Percentiles rank a stretch among this genome's conserved stretches.
Conservation (phyloP, 345 rosid species). For the Lepidium sativum region DNA sequence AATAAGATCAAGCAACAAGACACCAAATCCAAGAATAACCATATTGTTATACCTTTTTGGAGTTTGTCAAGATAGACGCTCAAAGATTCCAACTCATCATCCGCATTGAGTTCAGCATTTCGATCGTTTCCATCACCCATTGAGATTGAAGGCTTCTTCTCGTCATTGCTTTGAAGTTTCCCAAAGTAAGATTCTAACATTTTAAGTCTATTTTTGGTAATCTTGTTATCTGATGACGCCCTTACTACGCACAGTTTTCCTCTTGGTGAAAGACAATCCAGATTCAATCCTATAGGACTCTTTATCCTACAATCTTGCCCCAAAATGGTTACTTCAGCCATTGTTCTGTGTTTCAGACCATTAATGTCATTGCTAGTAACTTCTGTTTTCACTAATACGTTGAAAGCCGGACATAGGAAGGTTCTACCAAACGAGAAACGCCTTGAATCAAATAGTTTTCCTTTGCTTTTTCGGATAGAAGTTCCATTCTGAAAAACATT, state of each 20-base stretch:
- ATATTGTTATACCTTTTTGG: conserved; percentile 29
- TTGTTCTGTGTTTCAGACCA: conserved; percentile 11
- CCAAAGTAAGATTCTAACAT: conserved; percentile 65
- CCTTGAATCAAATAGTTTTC: conserved; percentile 17
- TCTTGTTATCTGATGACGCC: conserved; percentile 24
- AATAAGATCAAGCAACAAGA: neutral
- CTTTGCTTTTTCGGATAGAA: conserved; percentile 9
- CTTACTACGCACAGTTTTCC: conserved; percentile 15
- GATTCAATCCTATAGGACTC: conserved; percentile 3
- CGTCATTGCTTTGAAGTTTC: conserved; percentile 34
- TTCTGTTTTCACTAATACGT: conserved; percentile 6
- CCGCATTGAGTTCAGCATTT: conserved; percentile 17
- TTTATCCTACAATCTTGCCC: conserved; percentile 6
- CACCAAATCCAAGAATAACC: neutral
- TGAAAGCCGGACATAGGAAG: conserved; percentile 15
- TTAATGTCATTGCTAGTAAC: conserved; percentile 2
- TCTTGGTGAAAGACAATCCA: conserved; percentile 9
- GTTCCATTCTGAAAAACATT: conserved; percentile 16
- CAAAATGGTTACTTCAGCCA: neutral
- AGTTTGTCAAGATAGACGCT: conserved; percentile 56
- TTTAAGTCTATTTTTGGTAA: conserved; percentile 34
- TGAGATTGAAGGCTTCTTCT: conserved; percentile 5
- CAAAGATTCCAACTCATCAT: conserved; percentile 34
- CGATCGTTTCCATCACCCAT: neutral
- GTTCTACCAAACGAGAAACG: conserved; percentile 13